Percentiles rank a stretch among this genome's conserved stretches.
Conservation (phyloP, 2,329 filamentous ascomycete species). For the Fusarium drepaniforme region DNA sequence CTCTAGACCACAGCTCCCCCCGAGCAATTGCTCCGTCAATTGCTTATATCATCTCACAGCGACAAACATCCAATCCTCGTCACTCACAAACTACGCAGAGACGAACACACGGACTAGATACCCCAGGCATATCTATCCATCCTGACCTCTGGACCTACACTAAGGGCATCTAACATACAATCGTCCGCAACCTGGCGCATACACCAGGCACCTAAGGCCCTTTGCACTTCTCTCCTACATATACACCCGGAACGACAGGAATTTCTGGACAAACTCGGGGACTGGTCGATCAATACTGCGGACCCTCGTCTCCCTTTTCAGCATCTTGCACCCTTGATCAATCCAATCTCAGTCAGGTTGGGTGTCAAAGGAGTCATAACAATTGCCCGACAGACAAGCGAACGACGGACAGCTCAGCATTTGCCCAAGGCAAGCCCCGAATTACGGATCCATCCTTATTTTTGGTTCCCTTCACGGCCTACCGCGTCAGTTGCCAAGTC, state of each 20-base stretch:
- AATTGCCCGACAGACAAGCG: constrained; percentile 35
- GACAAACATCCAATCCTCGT: not conserved
- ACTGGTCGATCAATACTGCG: constrained; percentile 27
- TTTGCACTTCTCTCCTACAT: constrained; percentile 14
- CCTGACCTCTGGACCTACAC: constrained; percentile 5
- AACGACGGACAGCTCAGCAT: constrained; percentile 33
- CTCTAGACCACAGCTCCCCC: constrained; percentile 14
- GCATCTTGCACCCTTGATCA: constrained; percentile 23
- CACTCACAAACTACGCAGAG: constrained; percentile 3
- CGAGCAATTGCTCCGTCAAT: constrained; percentile 33
- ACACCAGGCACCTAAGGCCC: constrained; percentile 9
- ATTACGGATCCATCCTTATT: constrained; percentile 21
- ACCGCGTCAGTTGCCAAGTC: constrained; percentile 2
- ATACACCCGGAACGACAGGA: constrained; percentile 16
- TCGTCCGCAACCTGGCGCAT: constrained; percentile 7
- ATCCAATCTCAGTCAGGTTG: constrained; percentile 24
- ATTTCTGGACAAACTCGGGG: constrained; percentile 19
- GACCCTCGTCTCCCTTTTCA: constrained; percentile 9
- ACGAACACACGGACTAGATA: constrained; percentile 5
- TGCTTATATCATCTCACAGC: constrained; percentile 14
- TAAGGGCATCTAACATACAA: constrained; percentile 18
- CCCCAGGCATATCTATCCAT: constrained; percentile 7
- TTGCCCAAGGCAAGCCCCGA: constrained; percentile 19
- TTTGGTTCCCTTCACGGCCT: constrained; percentile 19
- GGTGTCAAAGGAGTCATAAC: constrained; percentile 26